Conservation (phyloP, 1,284 basidiomycete genomes). For the Stygiomarasmius scandens region DNA sequence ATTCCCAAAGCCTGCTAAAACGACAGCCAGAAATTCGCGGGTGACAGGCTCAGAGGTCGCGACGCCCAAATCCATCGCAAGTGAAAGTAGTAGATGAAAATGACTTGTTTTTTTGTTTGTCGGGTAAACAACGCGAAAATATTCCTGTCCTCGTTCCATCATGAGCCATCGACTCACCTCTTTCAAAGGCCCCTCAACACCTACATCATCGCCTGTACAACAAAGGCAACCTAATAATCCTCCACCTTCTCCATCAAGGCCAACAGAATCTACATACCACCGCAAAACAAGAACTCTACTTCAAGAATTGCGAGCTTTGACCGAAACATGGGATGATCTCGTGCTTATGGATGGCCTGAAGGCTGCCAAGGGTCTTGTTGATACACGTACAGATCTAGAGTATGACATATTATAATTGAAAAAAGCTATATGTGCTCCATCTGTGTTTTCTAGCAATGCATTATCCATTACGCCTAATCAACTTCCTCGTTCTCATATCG, state of each 20-base stretch:
- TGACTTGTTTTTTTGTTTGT: background rate
- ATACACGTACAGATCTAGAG: conserved; percentile 78
- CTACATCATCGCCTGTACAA: conserved; percentile 63
- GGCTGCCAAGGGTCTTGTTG: conserved; percentile 63
- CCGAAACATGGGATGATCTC: conserved; percentile 77
- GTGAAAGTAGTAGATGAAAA: conserved; percentile 11
- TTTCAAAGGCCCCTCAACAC: conserved; percentile 76
- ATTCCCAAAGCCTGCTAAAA: conserved; percentile 86
- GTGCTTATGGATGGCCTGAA: conserved; percentile 75
- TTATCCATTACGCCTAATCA: conserved; percentile 56
- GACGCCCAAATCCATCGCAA: conserved; percentile 64
- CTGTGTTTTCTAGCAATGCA: conserved; percentile 52
- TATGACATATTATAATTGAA: conserved; percentile 37
- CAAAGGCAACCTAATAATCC: conserved; percentile 36
- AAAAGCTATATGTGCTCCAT: conserved; percentile 3
- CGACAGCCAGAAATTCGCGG: conserved; percentile 81
- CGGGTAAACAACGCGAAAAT: background rate
- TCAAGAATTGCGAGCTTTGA: conserved; percentile 60
- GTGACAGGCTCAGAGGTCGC: conserved; percentile 52
- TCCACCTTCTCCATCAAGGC: conserved; percentile 56
- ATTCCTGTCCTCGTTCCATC: too few species aligned
- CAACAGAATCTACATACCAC: conserved; percentile 70
- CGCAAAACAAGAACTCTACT: conserved; percentile 65
- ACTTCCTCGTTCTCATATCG: conserved; percentile 57
- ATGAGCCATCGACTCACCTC: conserved; percentile 62